Conservation (phyloP, 1,284 basidiomycete genomes). For the Trichosporon sp. region DNA sequence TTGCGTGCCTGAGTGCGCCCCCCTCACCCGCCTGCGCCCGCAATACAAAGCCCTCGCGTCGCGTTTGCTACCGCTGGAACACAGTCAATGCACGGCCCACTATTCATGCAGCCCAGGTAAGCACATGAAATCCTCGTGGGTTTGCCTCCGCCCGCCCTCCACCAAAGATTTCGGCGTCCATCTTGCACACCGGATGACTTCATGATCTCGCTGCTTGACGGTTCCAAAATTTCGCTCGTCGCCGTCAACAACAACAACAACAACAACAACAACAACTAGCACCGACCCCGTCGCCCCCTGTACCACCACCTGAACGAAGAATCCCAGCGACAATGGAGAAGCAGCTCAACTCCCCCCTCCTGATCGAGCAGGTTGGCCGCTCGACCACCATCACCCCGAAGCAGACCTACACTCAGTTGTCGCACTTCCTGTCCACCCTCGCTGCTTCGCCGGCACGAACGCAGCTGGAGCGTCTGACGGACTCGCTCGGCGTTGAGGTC, state of each 20-base stretch:
- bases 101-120: background rate
- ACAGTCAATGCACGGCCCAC: background rate
- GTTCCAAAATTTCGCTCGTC: slow-evolving; percentile 18
- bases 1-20: background rate
- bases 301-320: background rate
- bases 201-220: background rate
- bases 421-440: slow-evolving; percentile 40
- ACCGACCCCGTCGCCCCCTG: background rate
- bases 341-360: slow-evolving; percentile 50
- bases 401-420: slow-evolving; percentile 44
- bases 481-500: slow-evolving; percentile 53
- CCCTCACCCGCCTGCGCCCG: background rate
- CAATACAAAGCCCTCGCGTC: slow-evolving; percentile 11
- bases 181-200: background rate
- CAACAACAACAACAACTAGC: background rate
- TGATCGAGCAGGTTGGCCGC: slow-evolving; percentile 43
- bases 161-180: slow-evolving; percentile 12
- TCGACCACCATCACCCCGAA: slow-evolving; percentile 39
- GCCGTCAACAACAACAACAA: background rate
- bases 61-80: background rate
- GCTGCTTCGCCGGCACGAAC: slow-evolving; percentile 43
- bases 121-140: background rate
- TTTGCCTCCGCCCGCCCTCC: slow-evolving; percentile 1
- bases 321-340: slow-evolving; percentile 44
- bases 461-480: slow-evolving; percentile 53